Evolutionary conservation across 352 stramenopile species (phyloP), one percentile per base, ranked within the genome.

Genomic region (Halophytophthora batemanensis): DNA sequence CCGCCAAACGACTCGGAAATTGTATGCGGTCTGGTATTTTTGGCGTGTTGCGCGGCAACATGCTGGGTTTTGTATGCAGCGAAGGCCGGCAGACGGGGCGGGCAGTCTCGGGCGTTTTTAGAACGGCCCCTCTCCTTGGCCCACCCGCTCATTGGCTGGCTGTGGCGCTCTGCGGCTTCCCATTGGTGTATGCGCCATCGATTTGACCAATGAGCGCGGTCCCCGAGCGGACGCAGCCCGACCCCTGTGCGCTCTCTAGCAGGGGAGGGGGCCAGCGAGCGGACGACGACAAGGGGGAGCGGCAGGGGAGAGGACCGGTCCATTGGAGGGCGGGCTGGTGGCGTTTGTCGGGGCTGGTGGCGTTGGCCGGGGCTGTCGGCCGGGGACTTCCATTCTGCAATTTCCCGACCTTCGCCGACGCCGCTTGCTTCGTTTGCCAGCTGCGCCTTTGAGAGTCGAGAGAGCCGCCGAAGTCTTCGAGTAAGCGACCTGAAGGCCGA

Each of bases 371-470:
- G 13, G 29, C 29, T 35, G 6, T 13, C 34, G 33, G 21, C 28
- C n/a, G 14, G 17, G 38, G 23, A 37, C 28, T 61, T 62, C 69
- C 74, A 85, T 82, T 85, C 74, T 69, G 68, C 74, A 85, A 82
- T 82, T 85, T 81, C 71, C 71, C 66, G 68, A 71, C 61, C 60
- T 51, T 70, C 48, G 59, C 55, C 59, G 59, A 70, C 64, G 40
- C 37, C 53, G 44, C 47, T 48, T 40, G 47, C 38, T 53, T 51
- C 34, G 43, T 53, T 44, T 41, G 15, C 25, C 15, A 42, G 45
- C 31, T 3, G 2, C 33, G n/a, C 8, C 19, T 11, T n/a, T 17
- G 7, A 43, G 37, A 28, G 37, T 43, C 25, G 21, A 14, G 40
- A 19, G 21, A 15, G 5, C 40, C 40, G 56, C 41, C 41, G 58